Conservation (phyloP, 164 flowering plant species). For the Santalum album region DNA sequence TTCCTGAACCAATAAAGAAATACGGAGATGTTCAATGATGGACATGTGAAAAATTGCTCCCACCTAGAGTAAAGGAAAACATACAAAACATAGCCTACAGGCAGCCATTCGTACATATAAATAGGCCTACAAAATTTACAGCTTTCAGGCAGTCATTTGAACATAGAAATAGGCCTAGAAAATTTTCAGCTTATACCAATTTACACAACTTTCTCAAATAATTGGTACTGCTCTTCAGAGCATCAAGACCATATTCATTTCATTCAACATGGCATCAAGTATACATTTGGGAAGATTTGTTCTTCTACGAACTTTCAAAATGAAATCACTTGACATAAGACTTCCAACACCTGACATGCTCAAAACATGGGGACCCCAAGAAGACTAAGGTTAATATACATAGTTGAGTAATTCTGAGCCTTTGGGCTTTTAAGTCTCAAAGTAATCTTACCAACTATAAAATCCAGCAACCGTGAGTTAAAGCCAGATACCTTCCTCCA, state of each 20-base stretch:
- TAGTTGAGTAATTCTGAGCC: slow-evolving; percentile 34
- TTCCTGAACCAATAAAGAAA: too few relatives aligned
- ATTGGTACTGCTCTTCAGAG: slow-evolving; percentile 6
- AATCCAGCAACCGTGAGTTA: slow-evolving; percentile 68
- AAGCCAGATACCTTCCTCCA: slow-evolving; percentile 79
- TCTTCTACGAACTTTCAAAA: slow-evolving; percentile 9
- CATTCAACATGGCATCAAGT: slow-evolving; percentile 19
- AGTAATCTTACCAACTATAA: slow-evolving; percentile 92
- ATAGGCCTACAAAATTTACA: too few relatives aligned
- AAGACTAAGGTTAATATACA: slow-evolving; percentile 34
- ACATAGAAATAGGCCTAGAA: too few relatives aligned
- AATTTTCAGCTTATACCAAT: too few relatives aligned
- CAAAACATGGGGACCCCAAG: slow-evolving; percentile 26
- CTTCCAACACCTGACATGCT: slow-evolving; percentile 31
- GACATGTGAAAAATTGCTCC: too few relatives aligned
- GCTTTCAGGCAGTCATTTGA: too few relatives aligned
- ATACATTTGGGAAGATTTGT: slow-evolving; percentile 6
- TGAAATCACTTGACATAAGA: slow-evolving; percentile 18
- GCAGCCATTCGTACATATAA: too few relatives aligned
- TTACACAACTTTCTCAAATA: too few relatives aligned
- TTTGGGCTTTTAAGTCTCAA: slow-evolving; percentile 52
- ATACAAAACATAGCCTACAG: too few relatives aligned
- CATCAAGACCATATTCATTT: slow-evolving; percentile 7
- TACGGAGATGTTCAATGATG: too few relatives aligned
- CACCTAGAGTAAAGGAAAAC: too few relatives aligned